Conservation (phyloP, 306 rosid genomes). For the Cajanus cajan region DNA sequence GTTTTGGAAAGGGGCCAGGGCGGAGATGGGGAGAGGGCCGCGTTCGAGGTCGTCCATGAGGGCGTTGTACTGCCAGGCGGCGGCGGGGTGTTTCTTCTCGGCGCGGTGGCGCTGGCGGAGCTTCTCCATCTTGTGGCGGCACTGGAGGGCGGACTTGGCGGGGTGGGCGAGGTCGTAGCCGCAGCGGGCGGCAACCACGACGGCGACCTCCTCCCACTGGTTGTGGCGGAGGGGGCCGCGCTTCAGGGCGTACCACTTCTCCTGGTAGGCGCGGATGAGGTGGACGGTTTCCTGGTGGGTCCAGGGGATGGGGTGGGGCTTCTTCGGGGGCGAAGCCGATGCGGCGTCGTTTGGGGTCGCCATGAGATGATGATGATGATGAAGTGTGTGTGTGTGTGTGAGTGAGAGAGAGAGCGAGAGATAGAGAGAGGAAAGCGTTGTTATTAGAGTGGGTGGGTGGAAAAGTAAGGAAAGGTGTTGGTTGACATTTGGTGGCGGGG, state of each 20-base stretch:
- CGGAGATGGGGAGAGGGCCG: conserved; percentile 85
- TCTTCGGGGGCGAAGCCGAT: conserved; percentile 38
- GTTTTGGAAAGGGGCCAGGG: conserved; percentile 6
- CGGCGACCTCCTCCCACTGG: conserved; percentile 95
- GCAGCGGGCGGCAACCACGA: conserved; percentile 78
- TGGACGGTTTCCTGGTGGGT: conserved; percentile 76
- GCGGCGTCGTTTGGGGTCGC: conserved; percentile 11
- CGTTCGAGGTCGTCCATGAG: conserved; percentile 73
- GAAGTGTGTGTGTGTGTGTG: no score
- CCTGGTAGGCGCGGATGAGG: conserved; percentile 83
- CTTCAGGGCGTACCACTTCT: conserved; percentile 78
- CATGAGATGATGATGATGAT: background rate
- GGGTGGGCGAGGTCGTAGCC: conserved; percentile 62
- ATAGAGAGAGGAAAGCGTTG: no score
- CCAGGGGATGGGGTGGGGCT: conserved; percentile 74
- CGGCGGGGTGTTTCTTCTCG: conserved; percentile 41
- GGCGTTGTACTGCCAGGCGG: conserved; percentile 63
- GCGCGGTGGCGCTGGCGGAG: conserved; percentile 86
- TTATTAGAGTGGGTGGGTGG: background rate
- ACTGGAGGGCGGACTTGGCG: conserved; percentile 66
- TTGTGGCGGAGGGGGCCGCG: conserved; percentile 75
- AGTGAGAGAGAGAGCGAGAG: no score
- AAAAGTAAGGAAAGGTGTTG: background rate
- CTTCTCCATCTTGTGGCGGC: conserved; percentile 96
- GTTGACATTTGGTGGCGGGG: conserved; percentile 17